A percentile compares a stretch with the other conserved stretches of the same genome.
Evolutionary conservation across 2,329 filamentous ascomycete species (phyloP).

Genomic region (Epichloe festucae): DNA sequence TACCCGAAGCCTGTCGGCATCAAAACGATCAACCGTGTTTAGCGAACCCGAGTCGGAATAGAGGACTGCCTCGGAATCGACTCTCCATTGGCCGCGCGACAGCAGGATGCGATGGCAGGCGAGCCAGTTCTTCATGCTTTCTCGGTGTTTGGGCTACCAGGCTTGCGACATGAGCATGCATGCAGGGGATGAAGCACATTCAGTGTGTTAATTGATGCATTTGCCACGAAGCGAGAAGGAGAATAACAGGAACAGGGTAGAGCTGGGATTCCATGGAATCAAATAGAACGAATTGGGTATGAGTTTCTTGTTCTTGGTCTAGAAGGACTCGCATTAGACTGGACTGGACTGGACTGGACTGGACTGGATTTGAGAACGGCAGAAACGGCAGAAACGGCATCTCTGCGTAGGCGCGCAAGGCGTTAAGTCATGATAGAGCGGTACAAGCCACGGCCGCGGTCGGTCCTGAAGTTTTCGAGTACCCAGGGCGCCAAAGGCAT

Average conservation of each 20-base stretch:
- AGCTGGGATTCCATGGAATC: no score
- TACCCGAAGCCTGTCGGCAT: slow-evolving; percentile 23
- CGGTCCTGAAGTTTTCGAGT: background rate
- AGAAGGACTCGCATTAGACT: background rate
- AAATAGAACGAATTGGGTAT: no score
- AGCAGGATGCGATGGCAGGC: background rate
- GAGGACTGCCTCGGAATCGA: slow-evolving; percentile 5
- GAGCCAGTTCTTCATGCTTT: background rate
- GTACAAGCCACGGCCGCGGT: slow-evolving; percentile 11
- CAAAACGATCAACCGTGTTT: slow-evolving; percentile 25
- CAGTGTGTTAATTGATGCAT: background rate
- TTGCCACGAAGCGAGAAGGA: background rate
- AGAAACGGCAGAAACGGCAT: background rate
- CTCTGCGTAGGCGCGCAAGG: slow-evolving; percentile 3
- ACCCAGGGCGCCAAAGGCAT: slow-evolving; percentile 2
- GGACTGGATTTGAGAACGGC: background rate
- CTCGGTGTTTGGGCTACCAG: background rate
- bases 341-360: background rate
- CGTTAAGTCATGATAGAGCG: slow-evolving; percentile 17
- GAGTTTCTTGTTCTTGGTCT: no score
- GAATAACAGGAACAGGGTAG: background rate
- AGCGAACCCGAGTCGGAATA: slow-evolving; percentile 21
- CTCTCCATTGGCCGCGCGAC: slow-evolving; percentile 3
- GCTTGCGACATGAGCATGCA: background rate
- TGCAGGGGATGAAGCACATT: background rate